These are phyloP conservation scores for Ophiobolus disseminans DNA, from an alignment of 2,329 filamentous ascomycete species.

Conservation along the genomic window DNA sequence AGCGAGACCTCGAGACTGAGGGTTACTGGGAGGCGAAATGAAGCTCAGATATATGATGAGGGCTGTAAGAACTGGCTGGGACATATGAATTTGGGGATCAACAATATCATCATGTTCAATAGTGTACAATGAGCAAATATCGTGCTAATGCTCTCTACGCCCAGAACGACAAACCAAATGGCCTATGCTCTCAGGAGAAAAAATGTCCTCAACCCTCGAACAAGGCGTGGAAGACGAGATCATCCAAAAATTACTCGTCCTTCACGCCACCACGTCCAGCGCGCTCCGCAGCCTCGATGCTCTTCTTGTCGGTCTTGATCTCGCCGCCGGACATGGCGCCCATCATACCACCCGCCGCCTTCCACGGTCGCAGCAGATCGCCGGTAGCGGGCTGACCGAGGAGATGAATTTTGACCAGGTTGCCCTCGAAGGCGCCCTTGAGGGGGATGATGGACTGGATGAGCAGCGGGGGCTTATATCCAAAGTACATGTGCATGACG, in stretches of 20 bases:
- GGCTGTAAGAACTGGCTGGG: too few species aligned
- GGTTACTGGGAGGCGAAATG: too few species aligned
- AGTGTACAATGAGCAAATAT: background rate
- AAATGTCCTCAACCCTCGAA: background rate
- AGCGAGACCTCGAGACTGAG: too few species aligned
- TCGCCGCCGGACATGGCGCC: slow-evolving; percentile 73
- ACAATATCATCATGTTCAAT: too few species aligned
- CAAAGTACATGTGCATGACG: slow-evolving; percentile 98
- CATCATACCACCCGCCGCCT: slow-evolving; percentile 83
- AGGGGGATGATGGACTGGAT: slow-evolving; percentile 99
- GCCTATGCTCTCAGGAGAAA: background rate
- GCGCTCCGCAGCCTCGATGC: slow-evolving; percentile 60
- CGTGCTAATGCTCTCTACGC: background rate
- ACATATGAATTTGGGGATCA: too few species aligned
- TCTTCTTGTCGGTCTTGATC: slow-evolving; percentile 81
- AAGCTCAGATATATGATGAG: too few species aligned
- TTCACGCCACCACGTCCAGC: slow-evolving; percentile 59
- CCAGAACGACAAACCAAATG: background rate
- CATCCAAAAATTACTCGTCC: slow-evolving; percentile 55
- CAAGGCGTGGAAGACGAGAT: background rate
- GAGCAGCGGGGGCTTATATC: slow-evolving; percentile 98
- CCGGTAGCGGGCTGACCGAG: slow-evolving; percentile 85
- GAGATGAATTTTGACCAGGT: slow-evolving; percentile 94
- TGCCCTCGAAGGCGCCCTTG: slow-evolving; percentile 94
- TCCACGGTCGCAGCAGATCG: slow-evolving; percentile 96